Conservation (phyloP, 2,329 filamentous ascomycete species). For the Escovopsis weberi region DNA sequence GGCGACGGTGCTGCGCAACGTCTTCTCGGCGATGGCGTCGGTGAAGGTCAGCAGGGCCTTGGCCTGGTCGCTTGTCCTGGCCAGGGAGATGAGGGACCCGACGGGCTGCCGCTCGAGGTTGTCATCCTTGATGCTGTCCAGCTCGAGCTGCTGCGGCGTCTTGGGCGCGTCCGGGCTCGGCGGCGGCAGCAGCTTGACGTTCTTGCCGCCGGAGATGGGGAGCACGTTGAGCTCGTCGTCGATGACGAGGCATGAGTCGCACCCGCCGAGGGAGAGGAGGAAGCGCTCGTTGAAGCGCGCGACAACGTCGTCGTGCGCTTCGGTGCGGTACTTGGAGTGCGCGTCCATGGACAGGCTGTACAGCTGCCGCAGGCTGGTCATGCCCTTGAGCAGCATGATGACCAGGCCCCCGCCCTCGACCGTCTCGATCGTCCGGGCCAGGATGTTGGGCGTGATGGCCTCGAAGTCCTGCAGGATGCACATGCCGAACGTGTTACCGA, state of each 20-base stretch:
- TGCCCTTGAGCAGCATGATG: slow-evolving; percentile 80
- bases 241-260: slow-evolving; percentile 85
- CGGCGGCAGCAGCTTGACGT: slow-evolving; percentile 68
- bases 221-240: slow-evolving; percentile 97
- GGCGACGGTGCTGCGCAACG: slow-evolving; percentile 80
- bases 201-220: slow-evolving; percentile 90
- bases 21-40: slow-evolving; percentile 93
- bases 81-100: slow-evolving; percentile 68
- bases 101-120: slow-evolving; percentile 76
- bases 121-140: slow-evolving; percentile 77
- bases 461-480: slow-evolving; percentile 98
- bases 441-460: slow-evolving; percentile 89
- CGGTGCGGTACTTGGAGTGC: slow-evolving; percentile 88
- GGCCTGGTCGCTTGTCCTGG: slow-evolving; percentile 86
- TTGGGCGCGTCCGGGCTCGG: slow-evolving; percentile 60
- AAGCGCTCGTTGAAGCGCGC: slow-evolving; percentile 97
- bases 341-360: slow-evolving; percentile 98
- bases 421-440: slow-evolving; percentile 90
- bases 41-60: slow-evolving; percentile 95
- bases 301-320: slow-evolving; percentile 88
- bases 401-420: slow-evolving; percentile 93
- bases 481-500: slow-evolving; percentile 97
- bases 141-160: slow-evolving; percentile 56
- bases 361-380: slow-evolving; percentile 92
- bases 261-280: slow-evolving; percentile 86